Conservation (phyloP, 2,329 filamentous ascomycete genomes). For the Dactylellina cionopaga region DNA sequence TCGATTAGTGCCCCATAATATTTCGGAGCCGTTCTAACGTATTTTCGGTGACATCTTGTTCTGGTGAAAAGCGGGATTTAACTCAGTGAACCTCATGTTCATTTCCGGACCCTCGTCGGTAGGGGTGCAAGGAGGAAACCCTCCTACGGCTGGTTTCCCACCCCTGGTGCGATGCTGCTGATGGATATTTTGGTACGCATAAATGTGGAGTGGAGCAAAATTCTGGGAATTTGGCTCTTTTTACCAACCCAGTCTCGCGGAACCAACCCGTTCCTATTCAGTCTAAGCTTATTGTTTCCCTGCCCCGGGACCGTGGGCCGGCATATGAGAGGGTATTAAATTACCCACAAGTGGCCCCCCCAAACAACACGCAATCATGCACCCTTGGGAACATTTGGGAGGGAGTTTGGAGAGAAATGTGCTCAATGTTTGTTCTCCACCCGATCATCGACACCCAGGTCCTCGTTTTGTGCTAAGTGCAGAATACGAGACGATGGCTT, state of each 20-base stretch:
- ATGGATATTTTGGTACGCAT: slow-evolving; percentile 39
- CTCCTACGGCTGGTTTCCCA: slow-evolving; percentile 38
- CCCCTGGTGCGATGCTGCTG: slow-evolving; percentile 21
- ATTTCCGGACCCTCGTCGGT: slow-evolving; percentile 41
- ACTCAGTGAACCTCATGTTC: slow-evolving; percentile 24
- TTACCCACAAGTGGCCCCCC: slow-evolving; percentile 38
- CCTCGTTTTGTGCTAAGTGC: slow-evolving; percentile 9
- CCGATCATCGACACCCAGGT: neutral
- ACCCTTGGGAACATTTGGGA: slow-evolving; percentile 12
- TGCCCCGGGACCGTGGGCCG: slow-evolving; percentile 50
- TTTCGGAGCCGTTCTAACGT: slow-evolving; percentile 8
- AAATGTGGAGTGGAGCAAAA: slow-evolving; percentile 35
- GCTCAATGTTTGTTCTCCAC: slow-evolving; percentile 14
- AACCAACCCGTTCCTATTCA: slow-evolving; percentile 43
- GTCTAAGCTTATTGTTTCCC: slow-evolving; percentile 48
- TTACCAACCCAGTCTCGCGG: slow-evolving; percentile 52
- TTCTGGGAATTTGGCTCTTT: slow-evolving; percentile 52
- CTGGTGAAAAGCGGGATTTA: slow-evolving; percentile 38
- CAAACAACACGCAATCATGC: slow-evolving; percentile 47
- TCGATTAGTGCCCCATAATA: slow-evolving; percentile 35
- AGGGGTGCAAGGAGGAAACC: slow-evolving; percentile 6
- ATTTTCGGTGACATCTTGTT: no score
- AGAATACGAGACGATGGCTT: slow-evolving; percentile 43
- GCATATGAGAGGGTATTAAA: slow-evolving; percentile 45
- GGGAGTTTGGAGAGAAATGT: slow-evolving; percentile 13